Evolutionary conservation across 768 basidiomycete species (phyloP).

Genomic region (Suillus ampliporus): DNA sequence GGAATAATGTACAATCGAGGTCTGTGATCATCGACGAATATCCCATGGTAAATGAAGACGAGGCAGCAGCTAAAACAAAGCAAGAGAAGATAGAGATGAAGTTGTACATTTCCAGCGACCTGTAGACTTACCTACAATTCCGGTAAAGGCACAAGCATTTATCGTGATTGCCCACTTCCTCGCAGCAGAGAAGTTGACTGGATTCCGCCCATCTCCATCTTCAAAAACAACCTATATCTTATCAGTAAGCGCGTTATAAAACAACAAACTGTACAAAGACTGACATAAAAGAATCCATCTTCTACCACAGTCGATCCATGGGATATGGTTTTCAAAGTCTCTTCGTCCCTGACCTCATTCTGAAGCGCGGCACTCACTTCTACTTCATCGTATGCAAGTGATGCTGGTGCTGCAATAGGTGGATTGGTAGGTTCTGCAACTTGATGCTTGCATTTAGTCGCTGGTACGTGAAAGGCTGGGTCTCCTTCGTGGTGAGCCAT

Average conservation of each 20-base stretch:
- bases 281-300: conserved; percentile 22
- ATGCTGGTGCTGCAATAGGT: not conserved
- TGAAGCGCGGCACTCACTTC: too few relatives aligned
- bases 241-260: conserved; percentile 14
- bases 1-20: conserved; percentile 49
- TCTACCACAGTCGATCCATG: not conserved
- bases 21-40: conserved; percentile 57
- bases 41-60: conserved; percentile 61
- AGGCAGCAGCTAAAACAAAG: conserved; percentile 49
- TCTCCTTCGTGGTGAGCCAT: conserved; percentile 3
- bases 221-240: conserved; percentile 46
- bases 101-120: not conserved
- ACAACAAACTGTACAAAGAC: not conserved
- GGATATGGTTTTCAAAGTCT: not conserved
- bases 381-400: not conserved
- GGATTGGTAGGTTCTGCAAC: not conserved
- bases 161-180: conserved; percentile 51
- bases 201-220: conserved; percentile 44
- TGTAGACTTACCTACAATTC: conserved; percentile 33
- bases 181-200: conserved; percentile 41
- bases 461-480: not conserved
- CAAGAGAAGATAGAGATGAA: conserved; percentile 1
- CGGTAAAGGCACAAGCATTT: conserved; percentile 40
- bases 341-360: not conserved
- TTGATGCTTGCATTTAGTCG: not conserved